These are phyloP conservation scores for Chlamydomonas sp. DNA, from an alignment of 139 green algal genomes.

Conservation along the genomic window DNA sequence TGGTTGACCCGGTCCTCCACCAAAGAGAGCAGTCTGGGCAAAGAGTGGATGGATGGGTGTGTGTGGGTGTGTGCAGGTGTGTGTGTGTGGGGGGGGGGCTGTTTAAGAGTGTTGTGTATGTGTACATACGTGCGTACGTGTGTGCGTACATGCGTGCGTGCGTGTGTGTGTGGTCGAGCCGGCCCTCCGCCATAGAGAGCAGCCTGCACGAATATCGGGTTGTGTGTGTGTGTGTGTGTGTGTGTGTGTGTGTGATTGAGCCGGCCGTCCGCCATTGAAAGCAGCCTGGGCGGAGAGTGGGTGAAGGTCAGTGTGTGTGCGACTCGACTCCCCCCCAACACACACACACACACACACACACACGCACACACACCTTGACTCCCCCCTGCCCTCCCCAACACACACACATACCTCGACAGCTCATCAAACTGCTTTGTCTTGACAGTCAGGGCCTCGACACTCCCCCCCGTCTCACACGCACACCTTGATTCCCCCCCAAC, in stretches of 20 bases:
- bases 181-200: not conserved
- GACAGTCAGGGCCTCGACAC: constrained; percentile 24
- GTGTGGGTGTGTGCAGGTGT: not conserved
- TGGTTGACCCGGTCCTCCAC: not conserved
- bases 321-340: not conserved
- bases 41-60: not conserved
- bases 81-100: not conserved
- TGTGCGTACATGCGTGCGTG: not conserved
- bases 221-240: not conserved
- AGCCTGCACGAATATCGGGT: not conserved
- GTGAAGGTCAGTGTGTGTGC: not conserved
- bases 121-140: not conserved
- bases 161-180: not conserved
- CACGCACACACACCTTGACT: not conserved
- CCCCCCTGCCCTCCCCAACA: not conserved
- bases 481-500: no score
- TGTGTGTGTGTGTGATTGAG: constrained; percentile 31
- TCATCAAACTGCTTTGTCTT: constrained; percentile 28
- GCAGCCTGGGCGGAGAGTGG: constrained; percentile 14
- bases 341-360: no score
- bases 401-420: not conserved
- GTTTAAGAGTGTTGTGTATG: not conserved
- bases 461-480: no score
- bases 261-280: constrained; percentile 47
- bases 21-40: not conserved